Evolutionary conservation across 768 basidiomycete species (phyloP).

Genomic region (Mrakia gelida): DNA sequence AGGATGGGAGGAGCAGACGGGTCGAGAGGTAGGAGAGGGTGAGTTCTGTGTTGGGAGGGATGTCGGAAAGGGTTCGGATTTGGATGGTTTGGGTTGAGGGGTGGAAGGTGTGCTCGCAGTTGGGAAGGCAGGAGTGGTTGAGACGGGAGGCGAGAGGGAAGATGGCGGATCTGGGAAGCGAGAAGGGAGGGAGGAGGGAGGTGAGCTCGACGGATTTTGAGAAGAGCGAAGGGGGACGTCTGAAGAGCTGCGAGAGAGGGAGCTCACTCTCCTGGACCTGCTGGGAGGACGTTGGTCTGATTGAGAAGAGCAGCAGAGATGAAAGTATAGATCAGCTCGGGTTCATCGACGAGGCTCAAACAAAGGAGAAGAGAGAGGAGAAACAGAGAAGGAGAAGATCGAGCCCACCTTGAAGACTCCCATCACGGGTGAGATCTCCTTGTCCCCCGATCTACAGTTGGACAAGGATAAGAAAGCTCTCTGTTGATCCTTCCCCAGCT

Average conservation of each 20-base stretch:
- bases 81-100: background rate
- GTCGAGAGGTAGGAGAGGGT: constrained; percentile 31
- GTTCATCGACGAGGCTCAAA: background rate
- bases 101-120: constrained; percentile 15
- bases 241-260: background rate
- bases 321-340: background rate
- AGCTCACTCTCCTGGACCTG: constrained; percentile 21
- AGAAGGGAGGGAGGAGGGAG: background rate
- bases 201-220: background rate
- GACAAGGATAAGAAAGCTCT: constrained; percentile 7
- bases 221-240: background rate
- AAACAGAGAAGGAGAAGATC: background rate
- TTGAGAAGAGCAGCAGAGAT: too few species aligned
- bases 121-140: constrained; percentile 30
- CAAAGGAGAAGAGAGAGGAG: background rate
- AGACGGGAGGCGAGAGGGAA: constrained; percentile 29
- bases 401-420: constrained; percentile 29
- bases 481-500: background rate
- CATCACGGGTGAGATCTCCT: constrained; percentile 18
- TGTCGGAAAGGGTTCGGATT: background rate
- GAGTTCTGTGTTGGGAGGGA: constrained; percentile 5
- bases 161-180: constrained; percentile 22
- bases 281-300: constrained; percentile 30
- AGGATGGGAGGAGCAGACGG: constrained; percentile 19
- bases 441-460: constrained; percentile 11